Base-by-base conservation (phyloP, 2,329 filamentous ascomycete genomes). In the Plectosphaerella sp. region DNA sequence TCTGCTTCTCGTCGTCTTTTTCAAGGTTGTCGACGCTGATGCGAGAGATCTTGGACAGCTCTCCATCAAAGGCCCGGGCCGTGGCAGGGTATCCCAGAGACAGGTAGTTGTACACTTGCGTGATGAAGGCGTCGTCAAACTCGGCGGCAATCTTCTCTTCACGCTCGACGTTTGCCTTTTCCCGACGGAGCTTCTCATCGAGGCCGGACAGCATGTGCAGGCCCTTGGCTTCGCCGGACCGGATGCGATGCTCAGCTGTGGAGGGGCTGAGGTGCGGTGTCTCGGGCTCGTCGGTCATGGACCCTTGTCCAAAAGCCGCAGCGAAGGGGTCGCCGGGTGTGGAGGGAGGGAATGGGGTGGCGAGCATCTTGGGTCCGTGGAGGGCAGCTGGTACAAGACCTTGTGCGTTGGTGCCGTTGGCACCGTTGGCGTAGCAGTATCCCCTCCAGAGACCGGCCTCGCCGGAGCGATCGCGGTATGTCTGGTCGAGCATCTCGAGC, bases 101-200 rank as follows among this genome's bases (percentile, higher is more conserved):
- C 15, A 97, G 78, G 68, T 97, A 97, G 68, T 97, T 97, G 78
- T 95, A 97, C 8, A 97, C 92, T 69, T 97, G 93, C 0, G 92
- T 96, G 52, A 97, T 84, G 66, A 97, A 96, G 4, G 77, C 77
- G 65, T 96, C 90, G 55, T 86, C 78, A 62, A 94, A 96, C 67
- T 96, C 91, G 49, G 70, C 68, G 4, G 72, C 64, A 54, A 84
- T 80, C 60, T 77, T 76, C 49, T 79, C 77, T 57, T 81, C 72
- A 2, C 70, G 68, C 59, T 82, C 78, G 15, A 72, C 74, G 12
- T 70, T 69, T 6, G 67, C 73, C 63, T 79, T 79, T 58, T 80
- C 77, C 52, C 72, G 69, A 53, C 69, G 70, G 15, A 81, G 65
- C 16, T 74, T 72, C 56, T 80, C 77, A 50, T 80, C 75, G 12